Percentiles rank a stretch among this genome's conserved stretches.
Evolutionary conservation across 2,329 filamentous ascomycete species (phyloP).

Genomic region (Colletotrichum sp.): DNA sequence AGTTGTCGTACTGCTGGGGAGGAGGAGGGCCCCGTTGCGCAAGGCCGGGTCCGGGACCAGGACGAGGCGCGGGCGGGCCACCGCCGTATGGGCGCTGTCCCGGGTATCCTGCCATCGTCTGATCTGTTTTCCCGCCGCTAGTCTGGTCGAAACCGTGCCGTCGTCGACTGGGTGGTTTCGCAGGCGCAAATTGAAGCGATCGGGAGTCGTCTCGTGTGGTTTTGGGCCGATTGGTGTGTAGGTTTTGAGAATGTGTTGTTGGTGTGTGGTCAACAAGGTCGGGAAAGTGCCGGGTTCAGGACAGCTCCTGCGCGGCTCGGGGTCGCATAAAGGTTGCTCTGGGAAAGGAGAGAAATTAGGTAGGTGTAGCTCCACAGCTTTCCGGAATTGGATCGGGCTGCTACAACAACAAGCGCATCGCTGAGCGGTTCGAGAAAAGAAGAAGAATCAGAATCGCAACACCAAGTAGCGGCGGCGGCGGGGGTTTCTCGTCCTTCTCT

Average conservation of each 20-base stretch:
- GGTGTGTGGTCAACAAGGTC: not conserved
- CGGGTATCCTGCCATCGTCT: constrained; percentile 36
- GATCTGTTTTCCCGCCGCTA: not conserved
- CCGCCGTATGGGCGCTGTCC: constrained; percentile 55
- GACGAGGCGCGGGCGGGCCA: constrained; percentile 44
- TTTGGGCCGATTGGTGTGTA: not conserved
- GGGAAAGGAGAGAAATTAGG: constrained; percentile 16
- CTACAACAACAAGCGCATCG: constrained; percentile 10
- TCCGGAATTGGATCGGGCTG: constrained; percentile 14
- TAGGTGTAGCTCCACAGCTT: constrained; percentile 19
- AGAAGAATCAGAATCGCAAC: not conserved
- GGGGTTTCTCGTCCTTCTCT: not conserved
- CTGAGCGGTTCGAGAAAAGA: not conserved
- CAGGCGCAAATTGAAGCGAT: not conserved
- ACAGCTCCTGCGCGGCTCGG: constrained; percentile 2
- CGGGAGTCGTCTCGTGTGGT: not conserved
- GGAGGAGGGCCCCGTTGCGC: constrained; percentile 35
- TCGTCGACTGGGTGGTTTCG: not conserved
- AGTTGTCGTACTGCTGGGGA: constrained; percentile 48
- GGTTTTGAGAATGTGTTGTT: not conserved
- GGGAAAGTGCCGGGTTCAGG: not conserved
- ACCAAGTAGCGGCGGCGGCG: not conserved
- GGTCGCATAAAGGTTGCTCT: constrained; percentile 2
- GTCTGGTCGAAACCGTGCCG: not conserved
- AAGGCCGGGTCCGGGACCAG: constrained; percentile 29